These are phyloP conservation scores for Pichia rugopelliculosa DNA, from an alignment of 805 yeast genomes.

Conservation along the genomic window DNA sequence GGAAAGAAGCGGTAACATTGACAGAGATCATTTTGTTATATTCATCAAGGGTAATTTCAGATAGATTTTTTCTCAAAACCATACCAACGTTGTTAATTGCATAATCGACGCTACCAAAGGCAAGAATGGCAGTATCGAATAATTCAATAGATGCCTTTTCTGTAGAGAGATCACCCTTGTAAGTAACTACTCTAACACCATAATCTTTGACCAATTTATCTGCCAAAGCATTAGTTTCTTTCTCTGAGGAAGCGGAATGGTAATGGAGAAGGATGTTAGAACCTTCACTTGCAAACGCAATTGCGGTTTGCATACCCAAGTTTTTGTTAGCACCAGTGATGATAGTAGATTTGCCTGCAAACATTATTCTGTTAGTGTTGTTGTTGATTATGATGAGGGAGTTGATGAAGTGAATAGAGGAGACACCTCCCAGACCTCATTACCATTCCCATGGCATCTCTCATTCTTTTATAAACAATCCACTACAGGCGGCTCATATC, in stretches of 20 bases:
- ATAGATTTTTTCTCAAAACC: constrained; percentile 55
- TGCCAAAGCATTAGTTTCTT: constrained; percentile 32
- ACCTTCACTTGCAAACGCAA: constrained; percentile 51
- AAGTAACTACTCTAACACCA: constrained; percentile 35
- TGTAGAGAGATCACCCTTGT: constrained; percentile 36
- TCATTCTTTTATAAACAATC: too few relatives aligned
- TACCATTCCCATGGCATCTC: too few relatives aligned
- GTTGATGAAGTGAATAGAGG: too few relatives aligned
- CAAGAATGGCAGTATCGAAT: constrained; percentile 37
- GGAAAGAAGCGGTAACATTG: constrained; percentile 55
- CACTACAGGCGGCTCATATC: too few relatives aligned
- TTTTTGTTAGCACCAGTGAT: constrained; percentile 19
- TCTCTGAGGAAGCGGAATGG: constrained; percentile 37
- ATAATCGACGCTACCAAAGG: constrained; percentile 47
- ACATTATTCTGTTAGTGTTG: too few relatives aligned
- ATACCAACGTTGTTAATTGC: constrained; percentile 65
- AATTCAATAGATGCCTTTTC: constrained; percentile 37
- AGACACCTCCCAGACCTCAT: too few relatives aligned
- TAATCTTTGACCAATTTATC: constrained; percentile 29
- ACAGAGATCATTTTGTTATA: constrained; percentile 45
- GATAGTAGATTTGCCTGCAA: constrained; percentile 12
- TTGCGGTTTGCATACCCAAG: constrained; percentile 19
- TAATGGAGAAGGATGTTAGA: constrained; percentile 47
- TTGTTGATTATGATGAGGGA: too few relatives aligned
- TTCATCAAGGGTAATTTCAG: constrained; percentile 46